These are phyloP conservation scores for Yarrowia phangngaensis DNA, from an alignment of 805 yeast species.

Conservation along the genomic window DNA sequence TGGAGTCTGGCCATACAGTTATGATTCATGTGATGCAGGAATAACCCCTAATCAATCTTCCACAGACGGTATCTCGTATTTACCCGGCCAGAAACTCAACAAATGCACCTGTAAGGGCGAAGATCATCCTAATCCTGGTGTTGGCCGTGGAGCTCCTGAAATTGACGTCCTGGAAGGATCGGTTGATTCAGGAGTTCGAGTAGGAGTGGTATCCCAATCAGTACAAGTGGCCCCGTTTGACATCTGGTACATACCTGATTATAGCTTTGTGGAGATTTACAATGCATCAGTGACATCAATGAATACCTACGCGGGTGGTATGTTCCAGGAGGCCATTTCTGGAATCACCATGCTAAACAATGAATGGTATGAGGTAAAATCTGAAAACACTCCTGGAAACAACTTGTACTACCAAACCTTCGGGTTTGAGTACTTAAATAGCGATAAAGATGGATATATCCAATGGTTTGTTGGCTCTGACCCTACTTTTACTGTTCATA, in stretches of 20 bases:
- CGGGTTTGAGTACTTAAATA: constrained; percentile 75
- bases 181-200: constrained; percentile 41
- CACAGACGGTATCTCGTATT: constrained; percentile 78
- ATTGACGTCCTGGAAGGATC: constrained; percentile 90
- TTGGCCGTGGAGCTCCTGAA: constrained; percentile 94
- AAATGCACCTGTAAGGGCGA: constrained; percentile 76
- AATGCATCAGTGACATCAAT: constrained; percentile 66
- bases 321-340: constrained; percentile 88
- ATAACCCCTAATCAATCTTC: constrained; percentile 94
- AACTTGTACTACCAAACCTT: constrained; percentile 59
- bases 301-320: constrained; percentile 91
- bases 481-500: constrained; percentile 70
- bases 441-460: constrained; percentile 66
- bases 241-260: constrained; percentile 91
- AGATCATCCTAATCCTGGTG: constrained; percentile 83
- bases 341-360: constrained; percentile 74
- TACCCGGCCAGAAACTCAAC: constrained; percentile 79
- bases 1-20: constrained; percentile 93
- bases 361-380: constrained; percentile 74
- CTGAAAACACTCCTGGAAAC: constrained; percentile 28
- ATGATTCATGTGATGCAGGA: constrained; percentile 86
- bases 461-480: constrained; percentile 81
- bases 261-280: constrained; percentile 68
- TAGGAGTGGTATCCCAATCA: constrained; percentile 85
- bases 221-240: constrained; percentile 91